Evolutionary conservation across 768 basidiomycete species (phyloP).

Genomic region (Plicaturopsis crispa): DNA sequence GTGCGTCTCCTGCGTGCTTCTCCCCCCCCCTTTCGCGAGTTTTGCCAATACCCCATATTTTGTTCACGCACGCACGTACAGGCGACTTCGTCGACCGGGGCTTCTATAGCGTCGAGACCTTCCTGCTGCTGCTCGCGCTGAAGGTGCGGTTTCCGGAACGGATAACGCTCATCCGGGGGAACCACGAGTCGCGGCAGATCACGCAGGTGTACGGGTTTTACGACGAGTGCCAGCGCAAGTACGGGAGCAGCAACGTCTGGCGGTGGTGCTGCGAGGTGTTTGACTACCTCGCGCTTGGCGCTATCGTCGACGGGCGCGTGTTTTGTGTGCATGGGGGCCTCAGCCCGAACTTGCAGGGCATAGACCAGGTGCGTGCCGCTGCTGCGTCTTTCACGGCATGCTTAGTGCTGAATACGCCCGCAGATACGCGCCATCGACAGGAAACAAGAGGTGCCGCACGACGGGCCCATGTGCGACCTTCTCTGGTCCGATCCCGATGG

Average conservation of each 20-base stretch:
- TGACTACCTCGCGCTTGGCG: slow-evolving; percentile 90
- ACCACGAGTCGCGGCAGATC: slow-evolving; percentile 96
- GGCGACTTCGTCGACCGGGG: slow-evolving; percentile 98
- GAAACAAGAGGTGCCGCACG: slow-evolving; percentile 97
- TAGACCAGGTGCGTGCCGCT: slow-evolving; percentile 70
- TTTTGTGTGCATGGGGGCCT: slow-evolving; percentile 97
- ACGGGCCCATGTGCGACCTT: slow-evolving; percentile 97
- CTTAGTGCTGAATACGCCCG: no score
- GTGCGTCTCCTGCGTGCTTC: slow-evolving; percentile 32
- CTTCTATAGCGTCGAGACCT: slow-evolving; percentile 95
- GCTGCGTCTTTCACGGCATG: not conserved
- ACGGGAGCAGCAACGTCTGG: slow-evolving; percentile 92
- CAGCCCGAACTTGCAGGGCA: slow-evolving; percentile 77
- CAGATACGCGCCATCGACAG: slow-evolving; percentile 93
- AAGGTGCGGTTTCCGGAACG: slow-evolving; percentile 97
- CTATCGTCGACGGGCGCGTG: slow-evolving; percentile 94
- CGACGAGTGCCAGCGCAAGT: slow-evolving; percentile 96
- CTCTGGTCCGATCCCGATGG: slow-evolving; percentile 99
- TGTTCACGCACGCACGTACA: slow-evolving; percentile 26
- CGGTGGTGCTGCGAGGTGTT: slow-evolving; percentile 98
- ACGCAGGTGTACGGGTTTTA: slow-evolving; percentile 94
- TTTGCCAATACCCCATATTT: not conserved
- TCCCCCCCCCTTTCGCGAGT: slow-evolving; percentile 7
- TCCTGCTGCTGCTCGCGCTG: slow-evolving; percentile 87
- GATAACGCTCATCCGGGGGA: slow-evolving; percentile 93